phyloP scores from a whole-genome alignment of 148 eudicot genomes.

The Rhododendron kiyosumense region DNA sequence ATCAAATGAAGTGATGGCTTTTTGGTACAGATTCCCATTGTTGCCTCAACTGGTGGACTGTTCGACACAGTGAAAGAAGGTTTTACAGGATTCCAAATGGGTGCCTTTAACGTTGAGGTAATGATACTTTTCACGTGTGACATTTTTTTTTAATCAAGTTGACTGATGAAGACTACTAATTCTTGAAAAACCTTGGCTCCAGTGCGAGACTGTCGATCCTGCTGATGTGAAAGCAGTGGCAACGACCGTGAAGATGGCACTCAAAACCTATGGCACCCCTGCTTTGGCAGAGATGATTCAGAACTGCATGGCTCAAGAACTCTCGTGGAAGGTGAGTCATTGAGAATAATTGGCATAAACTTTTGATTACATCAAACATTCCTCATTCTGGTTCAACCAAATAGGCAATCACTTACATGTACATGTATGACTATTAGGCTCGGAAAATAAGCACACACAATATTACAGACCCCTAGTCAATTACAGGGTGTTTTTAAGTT shows the following conservation, averaged over 20 bases:
- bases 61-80: slow-evolving; percentile 95
- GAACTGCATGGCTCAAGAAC: slow-evolving; percentile 88
- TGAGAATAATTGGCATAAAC: neutral
- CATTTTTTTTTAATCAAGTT: neutral
- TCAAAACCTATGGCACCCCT: slow-evolving; percentile 51
- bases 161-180: neutral
- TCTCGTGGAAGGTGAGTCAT: slow-evolving; percentile 88
- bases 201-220: slow-evolving; percentile 80
- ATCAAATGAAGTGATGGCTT: neutral
- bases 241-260: slow-evolving; percentile 61
- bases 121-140: neutral
- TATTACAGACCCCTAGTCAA: neutral
- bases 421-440: neutral
- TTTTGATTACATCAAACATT: neutral
- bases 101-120: slow-evolving; percentile 83
- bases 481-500: neutral
- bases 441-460: neutral
- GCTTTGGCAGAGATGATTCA: slow-evolving; percentile 65
- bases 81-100: slow-evolving; percentile 90
- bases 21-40: slow-evolving; percentile 65
- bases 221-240: slow-evolving; percentile 64
- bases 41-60: slow-evolving; percentile 92
- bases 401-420: neutral
- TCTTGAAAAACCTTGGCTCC: neutral
- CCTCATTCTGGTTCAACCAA: neutral